Base-by-base conservation (phyloP, 2,329 filamentous ascomycete species). In the Myrmaecium sp. region DNA sequence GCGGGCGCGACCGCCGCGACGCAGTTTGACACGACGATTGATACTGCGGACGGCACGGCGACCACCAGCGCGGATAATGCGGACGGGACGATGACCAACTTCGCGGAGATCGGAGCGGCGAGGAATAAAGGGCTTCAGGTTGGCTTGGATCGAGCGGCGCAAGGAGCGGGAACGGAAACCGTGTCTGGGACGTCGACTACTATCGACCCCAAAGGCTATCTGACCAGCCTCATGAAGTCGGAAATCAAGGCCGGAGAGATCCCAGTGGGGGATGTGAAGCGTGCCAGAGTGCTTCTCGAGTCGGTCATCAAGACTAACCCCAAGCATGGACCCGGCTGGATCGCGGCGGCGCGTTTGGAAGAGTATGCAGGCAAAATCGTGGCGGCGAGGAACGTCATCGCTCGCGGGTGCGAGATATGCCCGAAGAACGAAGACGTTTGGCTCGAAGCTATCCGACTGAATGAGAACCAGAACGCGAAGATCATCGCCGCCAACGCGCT, bases 281-380 rank as follows among this genome's bases (percentile, higher is more conserved):
- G 89, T 51, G 89, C 91, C 11, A 72, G 89, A 35, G 76, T 84
- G 36, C 64, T 98, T 18, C 60, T 98, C n/a, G 83, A 93, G 46
- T 95, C 86, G 0, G 89, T 95, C 24, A 91, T 93, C 49, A 91
- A 89, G 54, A 94, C 86, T 5, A 98, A 98, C 49, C 81, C 86
- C 2, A 84, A 81, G 35, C 91, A 95, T 45, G 83, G 80, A 0
- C 80, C 89, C 6, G 89, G 83, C 12, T 98, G 91, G 79, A 91
- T 98, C 40, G 89, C 91, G 4, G 80, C 89, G 3, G 83, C 86
- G 10, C 72, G 89, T 43, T 55, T 98, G 25, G 91, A 98, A 51
- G 84, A 95, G 49, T 62, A 91, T 33, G 89, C 89, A 3, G 86
- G 86, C 23, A 92, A 91, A 53, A 77, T 80, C 30, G 83, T 91